A percentile compares a stretch with the other conserved stretches of the same genome.
Evolutionary conservation across 176 grass and related monocot species (phyloP).

Genomic region (Bromus sterilis): DNA sequence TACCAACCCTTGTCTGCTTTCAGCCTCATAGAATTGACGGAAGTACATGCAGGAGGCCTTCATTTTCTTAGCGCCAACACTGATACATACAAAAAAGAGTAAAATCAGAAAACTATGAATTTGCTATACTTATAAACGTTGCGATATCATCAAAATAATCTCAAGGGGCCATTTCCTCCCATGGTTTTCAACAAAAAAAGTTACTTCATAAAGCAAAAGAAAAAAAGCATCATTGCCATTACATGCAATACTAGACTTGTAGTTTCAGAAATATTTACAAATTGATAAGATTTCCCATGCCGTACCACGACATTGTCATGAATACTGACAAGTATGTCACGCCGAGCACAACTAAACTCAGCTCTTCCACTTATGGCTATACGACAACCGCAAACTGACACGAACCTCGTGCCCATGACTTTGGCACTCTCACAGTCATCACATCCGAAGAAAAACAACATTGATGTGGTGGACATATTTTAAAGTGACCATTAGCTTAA

Average conservation of each 20-base stretch:
- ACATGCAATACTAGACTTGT: no score
- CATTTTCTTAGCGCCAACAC: conserved; percentile 74
- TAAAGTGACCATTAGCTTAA: background rate
- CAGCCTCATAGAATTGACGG: conserved; percentile 46
- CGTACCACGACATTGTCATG: background rate
- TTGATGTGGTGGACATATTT: background rate
- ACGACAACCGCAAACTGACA: background rate
- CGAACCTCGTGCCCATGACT: background rate
- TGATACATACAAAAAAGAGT: conserved; percentile 23
- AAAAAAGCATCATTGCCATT: no score
- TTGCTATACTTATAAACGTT: background rate
- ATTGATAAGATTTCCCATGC: background rate
- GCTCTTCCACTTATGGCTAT: background rate
- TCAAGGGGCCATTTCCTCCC: background rate
- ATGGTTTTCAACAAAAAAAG: no score
- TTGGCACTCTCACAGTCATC: background rate
- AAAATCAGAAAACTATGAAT: background rate
- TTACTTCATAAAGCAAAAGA: no score
- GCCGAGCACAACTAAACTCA: background rate
- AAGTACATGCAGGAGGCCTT: background rate
- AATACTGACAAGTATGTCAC: background rate
- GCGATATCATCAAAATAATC: background rate
- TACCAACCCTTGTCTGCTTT: conserved; percentile 54
- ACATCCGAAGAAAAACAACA: background rate
- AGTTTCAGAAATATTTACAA: background rate